Conservation (phyloP, 495 filamentous ascomycete genomes). For the Hypoxylon trugodes region DNA sequence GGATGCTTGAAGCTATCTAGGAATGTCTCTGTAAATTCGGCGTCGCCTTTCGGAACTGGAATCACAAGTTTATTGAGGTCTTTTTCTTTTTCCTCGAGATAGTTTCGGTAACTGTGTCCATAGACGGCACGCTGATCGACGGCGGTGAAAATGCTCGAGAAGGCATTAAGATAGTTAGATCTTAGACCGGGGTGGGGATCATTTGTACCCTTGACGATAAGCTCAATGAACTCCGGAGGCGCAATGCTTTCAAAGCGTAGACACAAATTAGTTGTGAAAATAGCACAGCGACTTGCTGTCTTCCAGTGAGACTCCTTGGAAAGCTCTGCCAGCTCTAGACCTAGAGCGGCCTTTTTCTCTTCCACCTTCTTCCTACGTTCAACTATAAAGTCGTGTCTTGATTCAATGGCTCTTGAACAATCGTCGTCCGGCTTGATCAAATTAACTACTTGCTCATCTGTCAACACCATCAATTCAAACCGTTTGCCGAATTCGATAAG, state of each 20-base stretch:
- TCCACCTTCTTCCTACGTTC: conserved; percentile 79
- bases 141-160: conserved; percentile 80
- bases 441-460: conserved; percentile 76
- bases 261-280: conserved; percentile 87
- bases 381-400: conserved; percentile 73
- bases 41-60: conserved; percentile 73
- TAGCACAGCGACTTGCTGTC: conserved; percentile 85
- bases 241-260: conserved; percentile 89
- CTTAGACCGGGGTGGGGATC: conserved; percentile 90
- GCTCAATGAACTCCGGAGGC: conserved; percentile 78
- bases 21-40: conserved; percentile 79
- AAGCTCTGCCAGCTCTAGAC: conserved; percentile 79
- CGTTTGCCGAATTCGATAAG: conserved; percentile 91
- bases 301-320: conserved; percentile 91
- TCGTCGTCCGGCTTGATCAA: conserved; percentile 77
- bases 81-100: conserved; percentile 76
- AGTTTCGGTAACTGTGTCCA: conserved; percentile 83
- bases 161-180: conserved; percentile 78
- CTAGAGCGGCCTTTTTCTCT: conserved; percentile 79
- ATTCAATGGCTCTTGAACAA: conserved; percentile 67
- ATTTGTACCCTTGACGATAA: conserved; percentile 85
- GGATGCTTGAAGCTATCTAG: conserved; percentile 79
- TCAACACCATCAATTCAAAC: conserved; percentile 83
- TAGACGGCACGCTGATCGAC: conserved; percentile 89
- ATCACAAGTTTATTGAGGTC: conserved; percentile 79